These are phyloP conservation scores for Calamus simplicifolius DNA, from an alignment of 176 grass and related monocot species.

Conservation along the genomic window DNA sequence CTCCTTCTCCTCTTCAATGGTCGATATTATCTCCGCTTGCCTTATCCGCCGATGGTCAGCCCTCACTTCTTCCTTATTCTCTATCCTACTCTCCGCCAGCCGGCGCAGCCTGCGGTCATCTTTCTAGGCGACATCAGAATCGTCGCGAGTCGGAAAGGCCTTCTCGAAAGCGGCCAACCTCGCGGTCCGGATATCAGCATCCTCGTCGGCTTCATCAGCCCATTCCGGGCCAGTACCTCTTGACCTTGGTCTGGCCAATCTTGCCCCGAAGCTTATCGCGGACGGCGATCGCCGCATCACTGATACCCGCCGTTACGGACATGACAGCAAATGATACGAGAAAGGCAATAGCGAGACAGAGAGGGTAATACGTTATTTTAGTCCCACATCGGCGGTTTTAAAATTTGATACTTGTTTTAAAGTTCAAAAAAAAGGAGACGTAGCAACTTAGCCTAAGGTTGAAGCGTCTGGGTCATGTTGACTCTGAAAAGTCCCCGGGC, in stretches of 20 bases:
- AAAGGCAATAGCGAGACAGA: too few relatives aligned
- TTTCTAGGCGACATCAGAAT: slow-evolving; percentile 33
- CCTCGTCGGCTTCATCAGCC: slow-evolving; percentile 43
- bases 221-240: slow-evolving; percentile 85
- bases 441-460: too few relatives aligned
- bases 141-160: slow-evolving; percentile 56
- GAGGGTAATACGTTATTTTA: too few relatives aligned
- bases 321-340: slow-evolving; percentile 24
- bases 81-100: slow-evolving; percentile 41
- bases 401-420: too few relatives aligned
- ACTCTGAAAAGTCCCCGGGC: too few relatives aligned
- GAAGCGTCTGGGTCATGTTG: too few relatives aligned
- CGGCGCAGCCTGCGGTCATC: slow-evolving; percentile 66
- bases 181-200: slow-evolving; percentile 31
- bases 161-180: slow-evolving; percentile 47
- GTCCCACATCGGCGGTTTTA: too few relatives aligned
- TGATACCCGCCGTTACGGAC: slow-evolving; percentile 67
- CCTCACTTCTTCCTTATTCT: slow-evolving; percentile 85
- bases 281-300: slow-evolving; percentile 65
- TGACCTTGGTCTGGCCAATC: slow-evolving; percentile 96
- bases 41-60: slow-evolving; percentile 73
- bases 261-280: slow-evolving; percentile 79
- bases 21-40: slow-evolving; percentile 79
- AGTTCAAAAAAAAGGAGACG: too few relatives aligned
- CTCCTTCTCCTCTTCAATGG: slow-evolving; percentile 45